phyloP scores from a whole-genome alignment of 1,284 basidiomycete genomes.

The Gymnopus androsaceus region DNA sequence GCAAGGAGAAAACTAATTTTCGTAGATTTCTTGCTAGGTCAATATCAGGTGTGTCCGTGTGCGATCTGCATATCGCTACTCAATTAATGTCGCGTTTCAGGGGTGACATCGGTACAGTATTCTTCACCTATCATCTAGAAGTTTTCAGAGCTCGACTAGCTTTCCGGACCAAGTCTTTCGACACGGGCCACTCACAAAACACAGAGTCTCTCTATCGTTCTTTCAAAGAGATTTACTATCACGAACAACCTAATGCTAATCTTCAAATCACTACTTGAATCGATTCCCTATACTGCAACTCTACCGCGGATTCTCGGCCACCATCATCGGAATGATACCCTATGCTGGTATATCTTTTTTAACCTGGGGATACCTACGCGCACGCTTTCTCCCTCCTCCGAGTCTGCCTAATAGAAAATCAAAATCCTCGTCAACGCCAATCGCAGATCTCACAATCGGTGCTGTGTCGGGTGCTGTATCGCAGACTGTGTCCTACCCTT shows the following conservation, averaged over 20 bases:
- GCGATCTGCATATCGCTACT: no score
- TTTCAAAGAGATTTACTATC: constrained; percentile 70
- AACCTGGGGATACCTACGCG: constrained; percentile 84
- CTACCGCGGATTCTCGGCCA: constrained; percentile 94
- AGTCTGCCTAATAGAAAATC: constrained; percentile 41
- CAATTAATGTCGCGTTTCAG: constrained; percentile 37
- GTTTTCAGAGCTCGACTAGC: constrained; percentile 95
- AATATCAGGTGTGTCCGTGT: constrained; percentile 65
- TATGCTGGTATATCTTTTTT: constrained; percentile 98
- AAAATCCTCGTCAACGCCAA: constrained; percentile 44
- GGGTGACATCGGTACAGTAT: constrained; percentile 86
- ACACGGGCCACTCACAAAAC: constrained; percentile 28
- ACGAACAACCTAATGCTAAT: constrained; percentile 51
- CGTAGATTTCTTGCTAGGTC: constrained; percentile 91
- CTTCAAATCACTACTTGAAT: constrained; percentile 40
- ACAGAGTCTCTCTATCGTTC: constrained; percentile 61
- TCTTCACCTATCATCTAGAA: constrained; percentile 94
- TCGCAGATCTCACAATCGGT: constrained; percentile 77
- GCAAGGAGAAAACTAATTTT: constrained; percentile 74
- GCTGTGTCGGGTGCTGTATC: constrained; percentile 88
- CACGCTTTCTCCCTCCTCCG: constrained; percentile 56
- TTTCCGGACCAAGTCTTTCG: constrained; percentile 68
- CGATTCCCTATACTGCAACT: constrained; percentile 81
- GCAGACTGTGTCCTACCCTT: constrained; percentile 94
- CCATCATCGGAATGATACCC: constrained; percentile 91